Percentiles rank a stretch among this genome's conserved stretches.
Conservation (phyloP, 2,329 filamentous ascomycete species). For the Xylariaceae sp. region DNA sequence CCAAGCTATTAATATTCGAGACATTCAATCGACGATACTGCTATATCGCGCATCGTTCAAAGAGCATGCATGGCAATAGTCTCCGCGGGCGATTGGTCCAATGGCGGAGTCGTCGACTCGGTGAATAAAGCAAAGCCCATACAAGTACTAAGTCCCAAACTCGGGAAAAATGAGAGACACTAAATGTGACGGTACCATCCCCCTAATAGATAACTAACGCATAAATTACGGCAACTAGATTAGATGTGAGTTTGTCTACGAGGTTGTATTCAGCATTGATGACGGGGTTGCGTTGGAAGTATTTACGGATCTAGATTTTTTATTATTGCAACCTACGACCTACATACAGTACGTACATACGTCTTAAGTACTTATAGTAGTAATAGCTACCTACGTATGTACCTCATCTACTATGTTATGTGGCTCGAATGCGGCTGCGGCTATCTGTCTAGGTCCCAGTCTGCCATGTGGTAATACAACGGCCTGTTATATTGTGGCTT, state of each 20-base stretch:
- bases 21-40: not conserved
- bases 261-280: constrained; percentile 5
- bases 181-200: constrained; percentile 29
- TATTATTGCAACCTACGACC: not conserved
- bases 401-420: not conserved
- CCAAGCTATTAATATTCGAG: constrained; percentile 10
- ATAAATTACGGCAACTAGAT: constrained; percentile 26
- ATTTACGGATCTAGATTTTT: not conserved
- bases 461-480: constrained; percentile 30
- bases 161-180: constrained; percentile 5
- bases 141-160: not conserved
- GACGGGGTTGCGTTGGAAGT: constrained; percentile 6
- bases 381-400: not conserved
- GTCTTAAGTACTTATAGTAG: too few species aligned
- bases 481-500: constrained; percentile 29
- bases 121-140: not conserved
- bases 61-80: not conserved
- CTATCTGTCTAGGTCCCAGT: constrained; percentile 13
- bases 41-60: not conserved
- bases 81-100: not conserved
- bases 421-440: constrained; percentile 25
- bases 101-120: not conserved
- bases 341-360: not conserved
- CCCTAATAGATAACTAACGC: constrained; percentile 23
- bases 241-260: constrained; percentile 4